phyloP scores from a whole-genome alignment of 331 rosid species.

The Saraca asoca region DNA sequence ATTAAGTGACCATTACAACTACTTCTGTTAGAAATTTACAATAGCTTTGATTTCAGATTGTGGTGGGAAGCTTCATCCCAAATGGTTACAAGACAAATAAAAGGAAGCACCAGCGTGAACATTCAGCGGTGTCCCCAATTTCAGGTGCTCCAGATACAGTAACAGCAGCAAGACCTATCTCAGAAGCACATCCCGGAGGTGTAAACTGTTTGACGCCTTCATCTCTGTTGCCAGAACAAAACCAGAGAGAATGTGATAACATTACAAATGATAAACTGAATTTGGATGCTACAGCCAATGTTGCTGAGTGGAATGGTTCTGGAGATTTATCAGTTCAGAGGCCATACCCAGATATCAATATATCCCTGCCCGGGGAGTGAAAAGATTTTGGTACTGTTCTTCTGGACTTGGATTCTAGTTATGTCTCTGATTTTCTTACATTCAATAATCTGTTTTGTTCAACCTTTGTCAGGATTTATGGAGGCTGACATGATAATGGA shows the following conservation, averaged over 20 bases:
- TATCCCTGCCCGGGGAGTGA: no score
- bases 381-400: no score
- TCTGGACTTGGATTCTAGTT: no score
- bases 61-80: conserved; percentile 72
- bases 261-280: conserved; percentile 42
- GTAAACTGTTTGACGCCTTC: conserved; percentile 26
- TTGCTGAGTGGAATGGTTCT: conserved; percentile 56
- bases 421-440: no score
- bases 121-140: conserved; percentile 40
- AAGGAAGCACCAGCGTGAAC: conserved; percentile 58
- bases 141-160: conserved; percentile 40
- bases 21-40: background rate
- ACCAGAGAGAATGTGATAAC: conserved; percentile 44
- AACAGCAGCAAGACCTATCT: conserved; percentile 53
- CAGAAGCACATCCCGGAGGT: conserved; percentile 50
- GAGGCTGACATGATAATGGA: no score
- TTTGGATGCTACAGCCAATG: conserved; percentile 40
- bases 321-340: conserved; percentile 50
- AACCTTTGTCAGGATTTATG: no score
- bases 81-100: conserved; percentile 49
- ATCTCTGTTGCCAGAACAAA: conserved; percentile 40
- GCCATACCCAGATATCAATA: no score
- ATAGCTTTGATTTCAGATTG: conserved; percentile 52
- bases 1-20: background rate
- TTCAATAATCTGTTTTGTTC: no score